These are phyloP conservation scores for Cyclanthera cordifolia DNA, from an alignment of 306 rosid species.

Conservation along the genomic window DNA sequence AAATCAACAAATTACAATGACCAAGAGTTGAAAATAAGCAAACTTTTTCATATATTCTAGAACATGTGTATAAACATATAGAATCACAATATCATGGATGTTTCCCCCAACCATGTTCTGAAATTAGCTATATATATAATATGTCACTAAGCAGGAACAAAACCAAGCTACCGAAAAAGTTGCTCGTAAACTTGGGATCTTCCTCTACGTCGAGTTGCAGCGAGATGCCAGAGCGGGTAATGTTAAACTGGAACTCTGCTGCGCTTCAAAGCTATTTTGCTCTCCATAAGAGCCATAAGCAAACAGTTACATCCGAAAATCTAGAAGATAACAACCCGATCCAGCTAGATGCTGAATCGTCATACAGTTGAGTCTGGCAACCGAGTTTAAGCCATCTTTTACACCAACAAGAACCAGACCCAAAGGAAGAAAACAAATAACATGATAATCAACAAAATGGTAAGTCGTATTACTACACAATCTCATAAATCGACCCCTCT, in stretches of 20 bases:
- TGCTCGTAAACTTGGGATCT: slow-evolving; percentile 29
- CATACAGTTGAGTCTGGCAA: slow-evolving; percentile 21
- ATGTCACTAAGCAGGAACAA: slow-evolving; percentile 13
- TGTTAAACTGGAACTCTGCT: slow-evolving; percentile 12
- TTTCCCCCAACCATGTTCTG: slow-evolving; percentile 45
- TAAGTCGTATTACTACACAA: slow-evolving; percentile 55
- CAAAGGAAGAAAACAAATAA: slow-evolving; percentile 36
- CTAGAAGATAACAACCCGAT: slow-evolving; percentile 16
- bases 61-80: slow-evolving; percentile 41
- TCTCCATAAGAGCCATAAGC: slow-evolving; percentile 28
- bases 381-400: slow-evolving; percentile 17
- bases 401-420: slow-evolving; percentile 27
- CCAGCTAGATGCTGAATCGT: slow-evolving; percentile 45
- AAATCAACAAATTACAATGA: slow-evolving; percentile 17
- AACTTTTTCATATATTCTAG: slow-evolving; percentile 31
- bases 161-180: slow-evolving; percentile 41
- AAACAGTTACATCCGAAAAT: slow-evolving; percentile 12
- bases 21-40: slow-evolving; percentile 27
- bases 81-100: slow-evolving; percentile 45
- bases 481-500: slow-evolving; percentile 38
- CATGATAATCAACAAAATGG: slow-evolving; percentile 35
- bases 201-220: slow-evolving; percentile 36
- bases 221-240: slow-evolving; percentile 7
- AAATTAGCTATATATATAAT: slow-evolving; percentile 43
- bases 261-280: slow-evolving; percentile 23